Percentiles rank a stretch among this genome's conserved stretches.
These are phyloP conservation scores for Saccharomyces hybrid DNA, from an alignment of 1,139 yeast genomes.

Conservation along the genomic window DNA sequence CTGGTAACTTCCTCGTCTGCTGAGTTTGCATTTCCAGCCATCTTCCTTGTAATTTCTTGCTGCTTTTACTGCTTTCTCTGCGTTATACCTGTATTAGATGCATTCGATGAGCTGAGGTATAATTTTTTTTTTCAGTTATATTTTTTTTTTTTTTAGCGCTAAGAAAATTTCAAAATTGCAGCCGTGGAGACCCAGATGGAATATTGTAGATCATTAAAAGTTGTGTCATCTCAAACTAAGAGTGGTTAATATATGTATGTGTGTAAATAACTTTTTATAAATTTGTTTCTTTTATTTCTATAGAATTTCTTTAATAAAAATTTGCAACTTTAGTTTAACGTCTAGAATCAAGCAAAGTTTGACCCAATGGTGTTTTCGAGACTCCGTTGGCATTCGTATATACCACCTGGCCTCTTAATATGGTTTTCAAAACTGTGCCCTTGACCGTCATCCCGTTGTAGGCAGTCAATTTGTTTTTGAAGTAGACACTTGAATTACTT, in stretches of 20 bases:
- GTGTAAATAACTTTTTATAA: background rate
- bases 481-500: slow-evolving; percentile 52
- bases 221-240: background rate
- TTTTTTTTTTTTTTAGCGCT: background rate
- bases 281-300: background rate
- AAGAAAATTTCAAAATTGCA: background rate
- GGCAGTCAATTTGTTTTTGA: slow-evolving; percentile 83
- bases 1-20: slow-evolving; percentile 32
- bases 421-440: slow-evolving; percentile 73
- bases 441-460: slow-evolving; percentile 61
- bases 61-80: slow-evolving; percentile 4
- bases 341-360: slow-evolving; percentile 48
- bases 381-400: slow-evolving; percentile 55
- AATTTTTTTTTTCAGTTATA: background rate
- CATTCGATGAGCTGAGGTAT: background rate
- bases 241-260: background rate
- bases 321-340: slow-evolving; percentile 13
- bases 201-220: background rate
- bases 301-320: background rate
- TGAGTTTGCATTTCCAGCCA: slow-evolving; percentile 20
- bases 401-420: slow-evolving; percentile 65
- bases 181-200: background rate
- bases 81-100: background rate
- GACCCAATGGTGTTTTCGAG: slow-evolving; percentile 49
- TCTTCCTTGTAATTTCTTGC: background rate